phyloP scores from a whole-genome alignment of 2,329 filamentous ascomycete species.

The Cladobotryum protrusum region DNA sequence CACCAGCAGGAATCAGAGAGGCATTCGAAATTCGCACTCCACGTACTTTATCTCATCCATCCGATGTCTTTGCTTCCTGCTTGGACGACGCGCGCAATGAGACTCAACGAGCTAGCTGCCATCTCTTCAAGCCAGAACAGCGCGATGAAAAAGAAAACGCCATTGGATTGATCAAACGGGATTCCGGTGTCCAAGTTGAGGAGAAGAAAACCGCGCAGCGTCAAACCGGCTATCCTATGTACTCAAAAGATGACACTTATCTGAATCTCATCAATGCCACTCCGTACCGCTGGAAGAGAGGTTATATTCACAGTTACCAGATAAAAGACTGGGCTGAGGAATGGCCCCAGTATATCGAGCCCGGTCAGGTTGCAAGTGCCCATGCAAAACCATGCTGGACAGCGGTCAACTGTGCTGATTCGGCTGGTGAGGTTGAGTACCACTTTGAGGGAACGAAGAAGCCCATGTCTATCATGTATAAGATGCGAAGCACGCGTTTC shows the following conservation, averaged over 20 bases:
- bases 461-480: constrained; percentile 22
- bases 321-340: constrained; percentile 13
- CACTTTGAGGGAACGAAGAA: constrained; percentile 21
- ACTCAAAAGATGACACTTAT: constrained; percentile 9
- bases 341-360: constrained; percentile 22
- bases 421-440: constrained; percentile 24
- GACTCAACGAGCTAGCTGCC: no score
- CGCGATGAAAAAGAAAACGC: no score
- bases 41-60: no score
- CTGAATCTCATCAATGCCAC: constrained; percentile 28
- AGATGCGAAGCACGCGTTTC: constrained; percentile 11
- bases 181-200: no score
- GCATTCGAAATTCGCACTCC: no score
- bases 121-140: no score
- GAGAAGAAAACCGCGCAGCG: no score
- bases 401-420: constrained; percentile 10
- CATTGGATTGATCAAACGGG: no score
- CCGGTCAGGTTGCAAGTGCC: constrained; percentile 18
- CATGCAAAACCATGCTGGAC: not conserved
- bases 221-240: no score
- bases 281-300: constrained; percentile 24
- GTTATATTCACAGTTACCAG: constrained; percentile 16
- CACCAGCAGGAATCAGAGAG: no score
- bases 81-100: no score
- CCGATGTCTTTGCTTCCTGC: no score